Evolutionary conservation across 148 eudicot species (phyloP).

Genomic region (Amaranthus cruentus): DNA sequence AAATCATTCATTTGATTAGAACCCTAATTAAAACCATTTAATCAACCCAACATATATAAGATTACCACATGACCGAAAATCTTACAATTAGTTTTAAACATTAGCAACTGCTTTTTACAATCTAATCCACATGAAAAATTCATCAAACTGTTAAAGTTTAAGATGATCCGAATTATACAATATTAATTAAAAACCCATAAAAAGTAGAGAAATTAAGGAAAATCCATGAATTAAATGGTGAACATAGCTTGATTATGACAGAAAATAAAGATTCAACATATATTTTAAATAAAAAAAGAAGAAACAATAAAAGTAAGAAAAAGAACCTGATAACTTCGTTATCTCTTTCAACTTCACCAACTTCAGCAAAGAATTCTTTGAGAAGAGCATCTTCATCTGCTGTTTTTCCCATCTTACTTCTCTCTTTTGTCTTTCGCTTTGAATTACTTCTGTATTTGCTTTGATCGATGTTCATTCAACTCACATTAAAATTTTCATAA

Average conservation of each 20-base stretch:
- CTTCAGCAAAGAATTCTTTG: conserved; percentile 83
- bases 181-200: background rate
- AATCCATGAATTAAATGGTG: background rate
- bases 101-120: background rate
- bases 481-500: too few relatives aligned
- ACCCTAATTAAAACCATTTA: too few relatives aligned
- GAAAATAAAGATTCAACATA: background rate
- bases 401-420: conserved; percentile 45
- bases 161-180: too few relatives aligned
- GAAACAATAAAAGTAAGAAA: too few relatives aligned
- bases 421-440: background rate
- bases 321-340: conserved; percentile 79
- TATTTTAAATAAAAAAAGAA: background rate
- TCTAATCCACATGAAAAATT: background rate
- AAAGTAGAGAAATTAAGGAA: background rate
- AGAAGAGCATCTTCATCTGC: conserved; percentile 70
- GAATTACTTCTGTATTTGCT: too few relatives aligned
- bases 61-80: too few relatives aligned
- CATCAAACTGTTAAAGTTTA: background rate
- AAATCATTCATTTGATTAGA: too few relatives aligned
- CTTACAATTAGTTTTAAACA: too few relatives aligned
- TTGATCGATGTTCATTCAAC: too few relatives aligned
- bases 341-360: conserved; percentile 87
- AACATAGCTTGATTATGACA: background rate
- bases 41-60: too few relatives aligned